A percentile compares a stretch with the other conserved stretches of the same genome.
phyloP scores from a whole-genome alignment of 129 eudicot species.

The Escallonia rubra region DNA sequence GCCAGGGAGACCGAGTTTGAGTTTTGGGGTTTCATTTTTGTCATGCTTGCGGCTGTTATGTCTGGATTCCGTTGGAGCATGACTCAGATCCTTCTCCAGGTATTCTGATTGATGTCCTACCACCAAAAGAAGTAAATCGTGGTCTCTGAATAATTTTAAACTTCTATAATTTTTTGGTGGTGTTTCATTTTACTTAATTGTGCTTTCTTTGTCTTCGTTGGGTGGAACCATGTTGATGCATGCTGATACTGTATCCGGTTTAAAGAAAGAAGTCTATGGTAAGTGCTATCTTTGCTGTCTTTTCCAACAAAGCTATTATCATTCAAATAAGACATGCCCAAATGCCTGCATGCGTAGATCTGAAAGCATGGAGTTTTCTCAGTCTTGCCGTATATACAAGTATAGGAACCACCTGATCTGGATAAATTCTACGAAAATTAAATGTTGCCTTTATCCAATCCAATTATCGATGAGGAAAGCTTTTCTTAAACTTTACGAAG shows the following conservation, averaged over 20 bases:
- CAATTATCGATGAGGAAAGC: neutral
- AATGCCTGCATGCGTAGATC: neutral
- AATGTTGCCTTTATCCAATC: too few relatives aligned
- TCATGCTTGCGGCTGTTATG: conserved; percentile 99
- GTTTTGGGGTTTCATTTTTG: conserved; percentile 89
- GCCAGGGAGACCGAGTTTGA: conserved; percentile 94
- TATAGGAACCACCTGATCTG: neutral
- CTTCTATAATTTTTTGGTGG: neutral
- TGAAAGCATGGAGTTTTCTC: neutral
- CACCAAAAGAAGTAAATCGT: neutral
- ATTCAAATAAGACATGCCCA: neutral
- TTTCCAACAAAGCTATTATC: neutral
- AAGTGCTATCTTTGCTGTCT: conserved; percentile 30
- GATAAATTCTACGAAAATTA: neutral
- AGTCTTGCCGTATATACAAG: neutral
- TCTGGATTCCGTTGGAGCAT: conserved; percentile 98
- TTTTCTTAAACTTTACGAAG: neutral
- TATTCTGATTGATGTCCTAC: conserved; percentile 15
- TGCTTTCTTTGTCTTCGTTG: conserved; percentile 22
- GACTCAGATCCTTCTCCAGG: conserved; percentile 99
- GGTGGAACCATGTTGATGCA: conserved; percentile 27
- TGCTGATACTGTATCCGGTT: conserved; percentile 26
- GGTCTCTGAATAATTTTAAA: neutral
- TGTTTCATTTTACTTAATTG: conserved; percentile 6
- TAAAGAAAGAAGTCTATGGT: conserved; percentile 92